These are phyloP conservation scores for Chloranthus sessilifolius DNA, from an alignment of 164 flowering plant species.

Conservation along the genomic window DNA sequence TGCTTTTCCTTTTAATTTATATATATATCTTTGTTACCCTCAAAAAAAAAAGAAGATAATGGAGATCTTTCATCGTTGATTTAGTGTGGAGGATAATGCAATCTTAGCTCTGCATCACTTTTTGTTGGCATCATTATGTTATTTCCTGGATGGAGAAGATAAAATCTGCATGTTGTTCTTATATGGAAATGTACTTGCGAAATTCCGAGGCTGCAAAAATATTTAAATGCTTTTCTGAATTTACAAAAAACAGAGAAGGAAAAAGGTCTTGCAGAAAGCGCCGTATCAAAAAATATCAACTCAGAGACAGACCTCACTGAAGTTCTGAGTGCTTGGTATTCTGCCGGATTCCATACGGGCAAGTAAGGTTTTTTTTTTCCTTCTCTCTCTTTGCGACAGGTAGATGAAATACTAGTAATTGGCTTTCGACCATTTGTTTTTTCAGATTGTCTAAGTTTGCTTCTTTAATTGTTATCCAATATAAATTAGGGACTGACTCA, in stretches of 20 bases:
- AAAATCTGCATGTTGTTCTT: no score
- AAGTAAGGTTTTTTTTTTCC: conserved; percentile 42
- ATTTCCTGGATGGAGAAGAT: no score
- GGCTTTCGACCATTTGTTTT: no score
- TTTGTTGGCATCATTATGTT: no score
- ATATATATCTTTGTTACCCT: no score
- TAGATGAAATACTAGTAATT: neutral
- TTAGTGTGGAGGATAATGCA: no score
- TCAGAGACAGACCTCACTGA: conserved; percentile 47
- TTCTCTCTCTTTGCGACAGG: neutral
- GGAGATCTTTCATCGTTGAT: no score
- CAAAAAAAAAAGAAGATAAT: no score
- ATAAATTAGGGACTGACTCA: neutral
- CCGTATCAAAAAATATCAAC: conserved; percentile 14
- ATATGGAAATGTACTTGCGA: no score
- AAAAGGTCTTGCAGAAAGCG: conserved; percentile 5
- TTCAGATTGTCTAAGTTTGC: neutral
- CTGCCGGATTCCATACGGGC: conserved; percentile 72
- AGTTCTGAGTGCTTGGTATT: conserved; percentile 73
- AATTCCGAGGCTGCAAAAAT: no score
- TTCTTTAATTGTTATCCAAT: neutral
- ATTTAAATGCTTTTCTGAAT: neutral
- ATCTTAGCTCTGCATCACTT: no score
- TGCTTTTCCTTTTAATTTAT: no score
- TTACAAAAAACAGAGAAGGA: conserved; percentile 1